Percentiles rank a stretch among this genome's conserved stretches.
These are phyloP conservation scores for Backusella psychrophila DNA, from an alignment of 192 early-diverging fungal species.

Conservation along the genomic window DNA sequence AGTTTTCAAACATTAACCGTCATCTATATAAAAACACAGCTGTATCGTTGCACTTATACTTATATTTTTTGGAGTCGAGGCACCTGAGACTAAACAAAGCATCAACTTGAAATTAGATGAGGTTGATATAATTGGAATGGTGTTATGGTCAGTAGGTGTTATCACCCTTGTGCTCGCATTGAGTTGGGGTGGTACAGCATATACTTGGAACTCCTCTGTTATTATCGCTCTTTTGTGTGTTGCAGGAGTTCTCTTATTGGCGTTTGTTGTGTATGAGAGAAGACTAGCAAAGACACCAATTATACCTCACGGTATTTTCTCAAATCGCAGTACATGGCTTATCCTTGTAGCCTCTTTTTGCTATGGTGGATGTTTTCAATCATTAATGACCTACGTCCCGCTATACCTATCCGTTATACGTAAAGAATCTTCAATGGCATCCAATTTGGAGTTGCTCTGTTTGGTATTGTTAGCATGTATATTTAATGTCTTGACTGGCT, in stretches of 20 bases:
- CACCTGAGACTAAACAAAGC: slow-evolving; percentile 2
- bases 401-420: slow-evolving; percentile 29
- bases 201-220: slow-evolving; percentile 29
- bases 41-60: slow-evolving; percentile 37
- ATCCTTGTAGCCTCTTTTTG: slow-evolving; percentile 22
- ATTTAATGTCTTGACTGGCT: slow-evolving; percentile 27
- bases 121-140: slow-evolving; percentile 50
- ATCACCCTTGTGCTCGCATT: slow-evolving; percentile 52
- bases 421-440: slow-evolving; percentile 19
- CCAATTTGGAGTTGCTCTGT: slow-evolving; percentile 31
- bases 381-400: slow-evolving; percentile 33
- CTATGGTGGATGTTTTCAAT: slow-evolving; percentile 35
- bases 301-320: slow-evolving; percentile 26
- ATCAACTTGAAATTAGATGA: slow-evolving; percentile 30
- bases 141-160: slow-evolving; percentile 39
- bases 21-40: slow-evolving; percentile 21
- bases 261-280: slow-evolving; percentile 18
- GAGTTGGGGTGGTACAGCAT: slow-evolving; percentile 56
- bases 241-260: slow-evolving; percentile 1
- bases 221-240: slow-evolving; percentile 26
- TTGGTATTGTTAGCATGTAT: slow-evolving; percentile 32
- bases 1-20: not conserved
- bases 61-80: slow-evolving; percentile 33
- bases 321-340: slow-evolving; percentile 26
- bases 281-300: slow-evolving; percentile 18